Evolutionary conservation across 345 rosid genomes (phyloP), one percentile per base, ranked within the genome.

Genomic region (Citrus mangshanensis): DNA sequence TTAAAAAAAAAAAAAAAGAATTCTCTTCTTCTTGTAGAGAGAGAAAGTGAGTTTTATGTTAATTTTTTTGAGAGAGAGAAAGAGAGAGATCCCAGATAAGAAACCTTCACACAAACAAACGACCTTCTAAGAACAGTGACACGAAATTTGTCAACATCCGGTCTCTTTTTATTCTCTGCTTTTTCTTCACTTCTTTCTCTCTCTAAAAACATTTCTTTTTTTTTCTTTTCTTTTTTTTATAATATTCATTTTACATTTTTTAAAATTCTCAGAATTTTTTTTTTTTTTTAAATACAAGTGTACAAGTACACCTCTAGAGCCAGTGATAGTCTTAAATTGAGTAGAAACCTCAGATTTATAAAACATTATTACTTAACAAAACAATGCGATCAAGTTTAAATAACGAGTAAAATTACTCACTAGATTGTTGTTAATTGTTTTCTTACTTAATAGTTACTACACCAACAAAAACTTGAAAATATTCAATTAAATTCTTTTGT

Each of bases 131-230:
- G 89, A 93, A 91, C 92, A 91, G 89, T 89, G 93, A 91, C 98
- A 90, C 88, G 91, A 91, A 91, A 91, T 90, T 92, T 93, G 98
- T 93, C 98, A 91, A 95, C 93, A 92, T 88, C 91, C 91, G 92
- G 97, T 93, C 95, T 91, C 90, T 86, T 92, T 91, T 88, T 89
- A 92, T 95, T 95, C 95, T 90, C 88, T 91, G 89, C 88, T 85
- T 89, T 88, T 81, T 88, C 89, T 85, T 80, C 81, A 55, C 83
- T 81, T 74, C 81, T 77, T 22, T 59, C 72, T 59, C 75, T 37
- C 65, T 59, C 62, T 64, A 73, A 3, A 34, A 14, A n/a, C 76
- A 56, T 73, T 58, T 70, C 74, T 10, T 24, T 58, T 58, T 34
- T 32, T 73, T 58, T 70, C 74, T 10, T 24, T 58, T 58, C 56